Base-by-base conservation (phyloP, 2,329 filamentous ascomycete genomes). In the Monilinia fructicola region DNA sequence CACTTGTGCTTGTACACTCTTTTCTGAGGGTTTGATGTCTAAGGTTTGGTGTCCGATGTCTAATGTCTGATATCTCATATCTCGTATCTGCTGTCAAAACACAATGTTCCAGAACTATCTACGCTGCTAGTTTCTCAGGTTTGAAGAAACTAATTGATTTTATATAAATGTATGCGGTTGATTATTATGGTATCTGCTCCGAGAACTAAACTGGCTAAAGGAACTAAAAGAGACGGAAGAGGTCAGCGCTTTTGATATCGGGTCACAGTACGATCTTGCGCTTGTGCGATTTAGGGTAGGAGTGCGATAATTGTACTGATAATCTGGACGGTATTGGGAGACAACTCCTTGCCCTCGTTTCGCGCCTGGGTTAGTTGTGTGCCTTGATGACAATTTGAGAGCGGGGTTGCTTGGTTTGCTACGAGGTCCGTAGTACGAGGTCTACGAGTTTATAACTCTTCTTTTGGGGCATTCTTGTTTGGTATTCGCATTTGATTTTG, bases 211-310 rank as follows among this genome's bases (percentile, higher is more conserved):
- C 23, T 28, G 14, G 14, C 7, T 26, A 28, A 23, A 35, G 9
- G 31, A 35, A 6, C 54, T 44, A 26, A 58, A 18, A 48, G 21
- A 50, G 26, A 42, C 48, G 7, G 50, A 48, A 53, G n/a, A 31
- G 38, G 48, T 54, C 61, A 53, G 38, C 48, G 50, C 61, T 64
- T 64, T 63, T 28, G 48, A 64, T 28, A 64, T 64, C 61, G 50
- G 52, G 46, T 64, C 62, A 56, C n/a, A 35, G 40, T 44, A 50
- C 62, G 42, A 50, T 58, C 62, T 46, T 35, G 18, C 28, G 11
- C 10, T 23, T 23, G n/a, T 11, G 46, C 18, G 21, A 31, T 35
- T 40, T 40, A 28, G 46, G 28, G 56, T 48, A 16, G 48, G n/a
- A 52, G 42, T 60, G 21, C 56, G 44, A 26, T 21, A 11, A 44